Evolutionary conservation across 306 rosid species (phyloP).

Genomic region (Hylodesmum podocarpum): DNA sequence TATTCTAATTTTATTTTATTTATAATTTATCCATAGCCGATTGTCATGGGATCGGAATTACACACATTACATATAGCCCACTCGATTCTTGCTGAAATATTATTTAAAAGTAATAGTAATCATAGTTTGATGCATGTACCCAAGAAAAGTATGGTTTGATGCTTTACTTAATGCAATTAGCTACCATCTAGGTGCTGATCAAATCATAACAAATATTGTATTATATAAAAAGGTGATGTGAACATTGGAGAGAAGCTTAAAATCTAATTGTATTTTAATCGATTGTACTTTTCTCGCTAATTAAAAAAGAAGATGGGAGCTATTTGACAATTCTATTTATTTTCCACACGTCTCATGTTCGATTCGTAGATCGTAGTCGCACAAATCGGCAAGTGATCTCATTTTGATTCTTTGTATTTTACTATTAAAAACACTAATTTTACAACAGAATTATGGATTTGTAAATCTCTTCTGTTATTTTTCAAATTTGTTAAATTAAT

Average conservation of each 20-base stretch:
- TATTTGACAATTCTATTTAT: not conserved
- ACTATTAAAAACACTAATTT: no score
- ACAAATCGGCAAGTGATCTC: no score
- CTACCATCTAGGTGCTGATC: not conserved
- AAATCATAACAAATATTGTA: not conserved
- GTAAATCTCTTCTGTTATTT: no score
- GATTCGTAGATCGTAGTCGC: no score
- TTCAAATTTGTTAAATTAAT: no score
- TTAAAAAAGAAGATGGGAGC: not conserved
- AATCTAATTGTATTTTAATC: not conserved
- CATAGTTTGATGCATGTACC: constrained; percentile 18
- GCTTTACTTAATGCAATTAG: constrained; percentile 9
- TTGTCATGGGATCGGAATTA: not conserved
- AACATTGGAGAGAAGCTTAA: not conserved
- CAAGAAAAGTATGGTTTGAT: not conserved
- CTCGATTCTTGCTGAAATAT: constrained; percentile 8
- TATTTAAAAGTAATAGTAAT: constrained; percentile 5
- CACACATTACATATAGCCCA: not conserved
- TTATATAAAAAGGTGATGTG: not conserved
- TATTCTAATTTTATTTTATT: not conserved
- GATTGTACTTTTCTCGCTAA: not conserved
- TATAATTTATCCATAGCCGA: constrained; percentile 1
- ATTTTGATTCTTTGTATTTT: no score
- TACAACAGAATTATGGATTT: no score
- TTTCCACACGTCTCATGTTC: no score